A percentile compares a stretch with the other conserved stretches of the same genome.
Evolutionary conservation across 345 rosid species (phyloP).

Genomic region (Eucalyptus guilfoylei): DNA sequence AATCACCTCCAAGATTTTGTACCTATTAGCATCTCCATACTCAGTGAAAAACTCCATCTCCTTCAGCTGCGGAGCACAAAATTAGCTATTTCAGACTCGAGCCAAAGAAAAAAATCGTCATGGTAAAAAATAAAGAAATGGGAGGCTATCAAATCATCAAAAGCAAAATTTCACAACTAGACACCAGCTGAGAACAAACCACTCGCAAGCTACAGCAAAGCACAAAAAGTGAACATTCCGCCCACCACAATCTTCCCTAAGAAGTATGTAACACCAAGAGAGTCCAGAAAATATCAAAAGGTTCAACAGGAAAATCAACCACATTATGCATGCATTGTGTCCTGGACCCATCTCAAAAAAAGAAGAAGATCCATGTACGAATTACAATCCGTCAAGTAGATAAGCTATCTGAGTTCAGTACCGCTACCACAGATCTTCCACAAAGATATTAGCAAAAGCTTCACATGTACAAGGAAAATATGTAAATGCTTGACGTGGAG

Average conservation of each 20-base stretch:
- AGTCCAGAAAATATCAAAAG: neutral
- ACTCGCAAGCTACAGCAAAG: neutral
- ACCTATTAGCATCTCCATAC: constrained; percentile 93
- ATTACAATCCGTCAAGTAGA: neutral
- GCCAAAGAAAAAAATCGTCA: neutral
- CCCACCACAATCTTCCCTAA: neutral
- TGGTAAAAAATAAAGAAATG: neutral
- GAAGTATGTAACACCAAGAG: neutral
- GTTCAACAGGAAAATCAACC: neutral
- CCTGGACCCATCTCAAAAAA: neutral
- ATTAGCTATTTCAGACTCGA: neutral
- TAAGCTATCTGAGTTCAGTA: neutral
- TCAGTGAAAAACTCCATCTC: constrained; percentile 87
- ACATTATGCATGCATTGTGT: neutral
- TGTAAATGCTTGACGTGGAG: neutral
- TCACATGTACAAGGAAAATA: neutral
- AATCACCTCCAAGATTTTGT: constrained; percentile 75
- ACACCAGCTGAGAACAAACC: neutral
- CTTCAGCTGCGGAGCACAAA: constrained; percentile 38
- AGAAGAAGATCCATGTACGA: neutral
- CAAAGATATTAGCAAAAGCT: neutral
- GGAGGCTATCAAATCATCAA: neutral
- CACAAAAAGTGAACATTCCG: neutral
- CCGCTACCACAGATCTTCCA: neutral
- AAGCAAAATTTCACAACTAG: neutral